These are phyloP conservation scores for Hypoxylon sp. DNA, from an alignment of 2,329 filamentous ascomycete species.

Conservation along the genomic window DNA sequence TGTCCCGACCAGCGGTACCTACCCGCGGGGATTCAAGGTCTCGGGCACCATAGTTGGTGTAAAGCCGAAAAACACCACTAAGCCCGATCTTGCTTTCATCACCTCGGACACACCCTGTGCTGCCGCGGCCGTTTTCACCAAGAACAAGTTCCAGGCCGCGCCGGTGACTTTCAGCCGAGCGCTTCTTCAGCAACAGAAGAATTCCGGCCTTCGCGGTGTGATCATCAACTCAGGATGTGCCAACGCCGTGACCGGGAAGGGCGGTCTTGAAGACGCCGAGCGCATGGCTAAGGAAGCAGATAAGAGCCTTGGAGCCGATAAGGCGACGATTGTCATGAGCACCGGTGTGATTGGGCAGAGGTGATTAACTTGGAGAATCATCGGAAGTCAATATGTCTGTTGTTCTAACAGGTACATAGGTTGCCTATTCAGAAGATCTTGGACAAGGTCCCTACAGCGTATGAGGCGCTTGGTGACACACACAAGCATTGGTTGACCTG, in stretches of 20 bases:
- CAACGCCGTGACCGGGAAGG: slow-evolving; percentile 94
- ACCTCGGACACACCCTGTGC: slow-evolving; percentile 88
- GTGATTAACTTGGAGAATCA: slow-evolving; percentile 58
- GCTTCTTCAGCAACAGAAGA: slow-evolving; percentile 76
- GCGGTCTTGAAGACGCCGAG: slow-evolving; percentile 88
- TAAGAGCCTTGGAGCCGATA: slow-evolving; percentile 65
- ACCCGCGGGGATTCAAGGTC: slow-evolving; percentile 90
- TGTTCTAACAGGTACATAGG: slow-evolving; percentile 59
- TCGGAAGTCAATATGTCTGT: slow-evolving; percentile 11
- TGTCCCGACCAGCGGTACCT: slow-evolving; percentile 85
- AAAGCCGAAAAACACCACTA: slow-evolving; percentile 91
- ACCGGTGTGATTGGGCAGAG: slow-evolving; percentile 97
- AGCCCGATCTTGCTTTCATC: slow-evolving; percentile 91
- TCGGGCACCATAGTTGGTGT: slow-evolving; percentile 93
- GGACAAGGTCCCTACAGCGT: slow-evolving; percentile 82
- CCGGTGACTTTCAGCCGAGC: slow-evolving; percentile 89
- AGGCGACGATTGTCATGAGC: slow-evolving; percentile 93
- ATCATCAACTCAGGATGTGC: slow-evolving; percentile 97
- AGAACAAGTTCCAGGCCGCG: slow-evolving; percentile 97
- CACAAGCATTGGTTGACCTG: slow-evolving; percentile 90
- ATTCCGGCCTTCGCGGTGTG: slow-evolving; percentile 81
- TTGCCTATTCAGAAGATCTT: slow-evolving; percentile 94
- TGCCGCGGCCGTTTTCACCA: slow-evolving; percentile 94
- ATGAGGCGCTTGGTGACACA: slow-evolving; percentile 77
- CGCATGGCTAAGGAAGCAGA: slow-evolving; percentile 88